Conservation (phyloP, 805 yeast genomes). For the Nakazawaea populi region DNA sequence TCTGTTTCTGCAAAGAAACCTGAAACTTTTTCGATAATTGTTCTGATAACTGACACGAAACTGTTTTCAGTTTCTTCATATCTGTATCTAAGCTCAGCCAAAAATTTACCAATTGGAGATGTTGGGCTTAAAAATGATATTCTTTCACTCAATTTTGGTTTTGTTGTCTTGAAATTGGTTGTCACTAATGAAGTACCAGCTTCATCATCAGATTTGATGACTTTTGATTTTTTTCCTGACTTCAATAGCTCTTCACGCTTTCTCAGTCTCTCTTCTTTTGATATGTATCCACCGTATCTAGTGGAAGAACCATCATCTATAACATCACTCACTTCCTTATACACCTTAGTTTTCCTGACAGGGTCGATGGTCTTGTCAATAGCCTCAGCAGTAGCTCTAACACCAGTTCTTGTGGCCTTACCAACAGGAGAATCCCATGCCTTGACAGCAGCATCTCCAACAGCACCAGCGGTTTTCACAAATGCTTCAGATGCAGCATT, state of each 20-base stretch:
- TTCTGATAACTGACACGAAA: constrained; percentile 72
- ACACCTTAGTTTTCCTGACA: constrained; percentile 82
- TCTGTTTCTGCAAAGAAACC: constrained; percentile 96
- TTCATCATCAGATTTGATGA: constrained; percentile 70
- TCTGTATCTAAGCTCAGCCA: constrained; percentile 56
- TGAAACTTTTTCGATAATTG: constrained; percentile 71
- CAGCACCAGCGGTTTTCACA: constrained; percentile 86
- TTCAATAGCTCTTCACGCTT: constrained; percentile 63
- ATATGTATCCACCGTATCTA: constrained; percentile 87
- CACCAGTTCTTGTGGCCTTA: constrained; percentile 79
- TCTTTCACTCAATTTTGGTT: constrained; percentile 58
- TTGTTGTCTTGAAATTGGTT: constrained; percentile 74
- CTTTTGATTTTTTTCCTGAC: constrained; percentile 55
- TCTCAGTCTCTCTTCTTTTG: constrained; percentile 71
- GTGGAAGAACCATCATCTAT: constrained; percentile 89
- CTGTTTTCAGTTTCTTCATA: constrained; percentile 97
- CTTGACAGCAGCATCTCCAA: constrained; percentile 80
- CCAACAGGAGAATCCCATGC: constrained; percentile 98
- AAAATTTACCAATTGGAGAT: constrained; percentile 60
- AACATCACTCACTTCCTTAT: constrained; percentile 81
- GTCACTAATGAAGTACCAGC: constrained; percentile 82
- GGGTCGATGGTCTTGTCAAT: constrained; percentile 91
- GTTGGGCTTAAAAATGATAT: constrained; percentile 63
- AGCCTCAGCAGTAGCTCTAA: constrained; percentile 73
- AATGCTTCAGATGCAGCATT: constrained; percentile 64